Conservation (phyloP, 2,329 filamentous ascomycete genomes). For the Daldinia eschscholtzii region DNA sequence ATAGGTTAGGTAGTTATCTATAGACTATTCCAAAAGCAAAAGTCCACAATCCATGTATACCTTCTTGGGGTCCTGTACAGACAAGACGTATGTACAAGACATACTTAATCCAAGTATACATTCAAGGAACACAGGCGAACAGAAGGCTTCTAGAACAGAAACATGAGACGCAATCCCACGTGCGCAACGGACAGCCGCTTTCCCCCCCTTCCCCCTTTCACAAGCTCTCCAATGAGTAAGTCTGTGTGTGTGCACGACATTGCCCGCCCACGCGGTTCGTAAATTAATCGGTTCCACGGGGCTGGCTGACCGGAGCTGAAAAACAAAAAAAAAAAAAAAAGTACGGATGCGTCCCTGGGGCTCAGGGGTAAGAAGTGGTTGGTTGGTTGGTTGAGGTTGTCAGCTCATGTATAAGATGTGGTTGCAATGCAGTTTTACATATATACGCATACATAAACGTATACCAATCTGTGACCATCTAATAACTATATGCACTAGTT, state of each 20-base stretch:
- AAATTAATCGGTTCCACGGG: conserved; percentile 7
- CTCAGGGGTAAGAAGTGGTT: not conserved
- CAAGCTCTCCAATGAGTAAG: too few species aligned
- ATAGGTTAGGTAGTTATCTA: too few species aligned
- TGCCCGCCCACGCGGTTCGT: conserved; percentile 1
- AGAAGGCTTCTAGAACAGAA: conserved; percentile 1
- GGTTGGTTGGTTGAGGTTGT: too few species aligned
- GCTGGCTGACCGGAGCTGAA: conserved; percentile 11
- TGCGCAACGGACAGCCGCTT: not conserved
- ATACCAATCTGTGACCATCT: too few species aligned
- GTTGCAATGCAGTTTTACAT: not conserved
- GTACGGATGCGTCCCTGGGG: not conserved
- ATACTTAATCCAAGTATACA: not conserved
- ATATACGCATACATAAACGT: too few species aligned
- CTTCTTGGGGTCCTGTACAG: too few species aligned
- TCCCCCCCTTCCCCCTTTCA: not conserved
- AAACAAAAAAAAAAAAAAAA: not conserved
- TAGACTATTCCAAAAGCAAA: not conserved
- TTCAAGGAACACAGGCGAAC: not conserved
- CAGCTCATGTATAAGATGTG: not conserved
- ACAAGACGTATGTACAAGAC: too few species aligned
- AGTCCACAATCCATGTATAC: not conserved
- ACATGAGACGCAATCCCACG: not conserved
- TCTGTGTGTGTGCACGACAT: not conserved
- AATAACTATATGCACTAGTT: too few species aligned